Evolutionary conservation across 805 yeast genomes (phyloP).

Genomic region (Wickerhamiella shivajii): DNA sequence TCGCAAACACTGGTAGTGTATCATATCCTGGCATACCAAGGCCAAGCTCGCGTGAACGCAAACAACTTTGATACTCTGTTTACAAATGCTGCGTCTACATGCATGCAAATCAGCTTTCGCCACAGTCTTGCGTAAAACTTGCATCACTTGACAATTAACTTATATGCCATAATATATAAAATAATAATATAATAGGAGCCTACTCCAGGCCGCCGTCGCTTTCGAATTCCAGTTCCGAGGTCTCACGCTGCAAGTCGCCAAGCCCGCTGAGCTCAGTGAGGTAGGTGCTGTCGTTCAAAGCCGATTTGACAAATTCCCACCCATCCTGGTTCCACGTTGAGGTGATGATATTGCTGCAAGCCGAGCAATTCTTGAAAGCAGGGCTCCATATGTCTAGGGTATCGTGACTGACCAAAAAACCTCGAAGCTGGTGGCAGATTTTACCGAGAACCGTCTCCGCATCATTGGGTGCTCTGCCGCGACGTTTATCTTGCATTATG

Average conservation of each 20-base stretch:
- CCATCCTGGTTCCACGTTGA: conserved; percentile 37
- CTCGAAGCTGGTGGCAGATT: conserved; percentile 82
- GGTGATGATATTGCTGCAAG: conserved; percentile 56
- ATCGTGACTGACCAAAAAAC: conserved; percentile 55
- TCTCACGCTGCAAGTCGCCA: conserved; percentile 51
- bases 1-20: conserved; percentile 4
- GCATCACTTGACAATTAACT: too few species aligned
- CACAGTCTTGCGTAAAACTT: too few species aligned
- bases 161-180: background rate
- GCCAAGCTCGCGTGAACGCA: too few species aligned
- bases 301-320: conserved; percentile 69
- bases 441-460: conserved; percentile 42
- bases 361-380: conserved; percentile 69
- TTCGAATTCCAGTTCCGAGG: conserved; percentile 38
- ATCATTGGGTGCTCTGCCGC: conserved; percentile 32
- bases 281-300: conserved; percentile 50
- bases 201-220: conserved; percentile 14
- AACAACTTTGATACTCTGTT: too few species aligned
- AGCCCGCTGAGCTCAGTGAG: conserved; percentile 74
- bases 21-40: too few species aligned
- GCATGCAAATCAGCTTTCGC: too few species aligned
- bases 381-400: conserved; percentile 55
- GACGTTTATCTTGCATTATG: conserved; percentile 48
- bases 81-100: too few species aligned
- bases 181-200: background rate